These are phyloP conservation scores for Trametopsis cervina DNA, from an alignment of 768 basidiomycete species.

Conservation along the genomic window DNA sequence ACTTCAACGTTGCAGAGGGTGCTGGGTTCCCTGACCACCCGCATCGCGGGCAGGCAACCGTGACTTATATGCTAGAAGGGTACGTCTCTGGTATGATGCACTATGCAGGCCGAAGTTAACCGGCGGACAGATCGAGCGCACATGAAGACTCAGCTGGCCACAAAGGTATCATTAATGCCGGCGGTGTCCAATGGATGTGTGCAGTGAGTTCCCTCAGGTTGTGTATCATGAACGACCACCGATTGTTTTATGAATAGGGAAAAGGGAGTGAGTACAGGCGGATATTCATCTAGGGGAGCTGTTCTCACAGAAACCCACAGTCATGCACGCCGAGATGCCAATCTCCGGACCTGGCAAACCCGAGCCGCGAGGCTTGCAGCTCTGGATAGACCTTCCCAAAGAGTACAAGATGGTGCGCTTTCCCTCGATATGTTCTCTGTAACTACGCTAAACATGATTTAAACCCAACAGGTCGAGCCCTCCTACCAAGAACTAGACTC, in stretches of 20 bases:
- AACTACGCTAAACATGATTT: neutral
- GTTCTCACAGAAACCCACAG: constrained; percentile 10
- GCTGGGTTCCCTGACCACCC: constrained; percentile 92
- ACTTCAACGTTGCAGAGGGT: constrained; percentile 66
- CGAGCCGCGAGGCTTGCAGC: constrained; percentile 78
- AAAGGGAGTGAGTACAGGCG: constrained; percentile 49
- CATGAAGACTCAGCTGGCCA: constrained; percentile 94
- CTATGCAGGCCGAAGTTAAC: neutral
- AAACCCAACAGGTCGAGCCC: constrained; percentile 38
- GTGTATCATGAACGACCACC: constrained; percentile 1
- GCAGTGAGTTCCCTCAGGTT: constrained; percentile 40
- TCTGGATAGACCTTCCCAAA: constrained; percentile 82
- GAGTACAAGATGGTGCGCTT: constrained; percentile 64
- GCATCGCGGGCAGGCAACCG: constrained; percentile 83
- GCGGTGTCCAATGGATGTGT: constrained; percentile 96
- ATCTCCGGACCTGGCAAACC: constrained; percentile 58
- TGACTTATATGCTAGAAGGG: constrained; percentile 89
- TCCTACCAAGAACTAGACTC: constrained; percentile 79
- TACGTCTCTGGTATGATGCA: constrained; percentile 20
- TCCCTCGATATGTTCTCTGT: neutral
- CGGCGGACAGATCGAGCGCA: constrained; percentile 43
- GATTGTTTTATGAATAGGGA: constrained; percentile 26
- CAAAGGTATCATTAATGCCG: constrained; percentile 64
- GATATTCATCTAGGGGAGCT: too few relatives aligned
- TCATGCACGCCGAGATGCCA: constrained; percentile 89